Conservation (phyloP, 1,284 basidiomycete species). For the Ceratobasidium sp. region DNA sequence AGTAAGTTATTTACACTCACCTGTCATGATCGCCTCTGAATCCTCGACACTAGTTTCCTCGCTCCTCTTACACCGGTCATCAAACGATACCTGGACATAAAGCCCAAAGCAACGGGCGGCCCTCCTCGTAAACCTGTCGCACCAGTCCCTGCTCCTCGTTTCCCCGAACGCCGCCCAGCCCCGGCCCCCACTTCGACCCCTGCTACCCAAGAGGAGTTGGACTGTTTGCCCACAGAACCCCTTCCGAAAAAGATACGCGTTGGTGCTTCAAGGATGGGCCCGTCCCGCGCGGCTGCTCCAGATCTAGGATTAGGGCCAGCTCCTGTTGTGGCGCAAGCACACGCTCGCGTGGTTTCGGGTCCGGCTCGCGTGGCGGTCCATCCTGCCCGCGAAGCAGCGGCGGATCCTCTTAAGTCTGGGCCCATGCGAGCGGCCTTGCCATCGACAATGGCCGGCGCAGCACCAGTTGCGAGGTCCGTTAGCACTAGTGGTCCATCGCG, state of each 20-base stretch:
- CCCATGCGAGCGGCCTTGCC: constrained; percentile 27
- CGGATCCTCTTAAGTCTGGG: neutral
- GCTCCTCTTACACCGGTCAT: constrained; percentile 41
- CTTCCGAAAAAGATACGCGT: constrained; percentile 28
- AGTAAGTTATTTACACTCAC: constrained; percentile 21
- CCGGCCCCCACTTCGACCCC: neutral
- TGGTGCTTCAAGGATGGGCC: constrained; percentile 13
- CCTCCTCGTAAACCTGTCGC: constrained; percentile 12
- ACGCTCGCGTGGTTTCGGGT: constrained; percentile 23
- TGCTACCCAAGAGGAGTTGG: neutral
- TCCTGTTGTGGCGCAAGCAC: neutral
- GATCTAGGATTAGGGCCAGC: neutral
- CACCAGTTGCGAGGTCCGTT: constrained; percentile 7
- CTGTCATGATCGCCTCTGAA: neutral
- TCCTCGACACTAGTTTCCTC: constrained; percentile 32
- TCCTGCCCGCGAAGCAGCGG: neutral
- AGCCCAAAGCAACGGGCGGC: neutral
- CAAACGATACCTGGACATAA: constrained; percentile 42
- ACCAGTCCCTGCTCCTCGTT: constrained; percentile 28
- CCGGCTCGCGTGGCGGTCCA: constrained; percentile 12
- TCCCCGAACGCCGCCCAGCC: constrained; percentile 14
- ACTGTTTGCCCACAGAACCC: neutral
- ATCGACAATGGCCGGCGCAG: neutral
- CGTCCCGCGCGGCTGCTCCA: constrained; percentile 20
- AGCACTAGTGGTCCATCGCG: constrained; percentile 29